Base-by-base conservation (phyloP, 1,284 basidiomycete species). In the Inonotus hispidus region DNA sequence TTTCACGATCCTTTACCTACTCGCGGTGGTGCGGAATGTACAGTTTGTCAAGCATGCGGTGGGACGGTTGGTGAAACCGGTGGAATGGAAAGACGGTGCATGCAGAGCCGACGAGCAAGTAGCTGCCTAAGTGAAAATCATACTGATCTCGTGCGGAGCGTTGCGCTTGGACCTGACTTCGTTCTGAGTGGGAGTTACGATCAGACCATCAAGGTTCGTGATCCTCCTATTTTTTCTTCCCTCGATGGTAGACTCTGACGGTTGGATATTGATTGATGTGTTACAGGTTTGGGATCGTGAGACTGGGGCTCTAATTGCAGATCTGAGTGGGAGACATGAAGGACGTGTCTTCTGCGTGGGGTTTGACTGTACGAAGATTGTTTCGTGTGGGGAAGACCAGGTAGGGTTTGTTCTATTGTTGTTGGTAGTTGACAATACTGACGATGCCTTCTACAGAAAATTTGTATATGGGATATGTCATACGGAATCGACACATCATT, bases 391-490 rank as follows among this genome's bases (percentile, higher is more conserved):
- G 25, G 84, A 93, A 73, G 92, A 93, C 73, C 87, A 89, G 78
- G 88, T 89, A 68, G 68, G 83, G 66, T 37, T 25, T 57, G 45
- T 58, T 49, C 55, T 32, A 59, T 37, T 61, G n/a, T 38, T 61
- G 58, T 58, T 62, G 59, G 14, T 25, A 43, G 43, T 43, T 39
- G 57, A 58, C 59, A 58, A 49, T 56, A 54, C 67, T 55, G 64
- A 65, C 71, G 57, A 32, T 23, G 67, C 60, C 41, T 61, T 58
- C 58, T 53, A 23, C 65, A 91, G 87, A 79, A 85, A 64, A 92
- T 94, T 63, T 91, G 89, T 70, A 83, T 94, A 61, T 93, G 92
- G 90, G 89, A 93, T 72, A 92, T 92, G 72, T 84, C 87, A 39
- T 81, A 90, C 73, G 90, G 88, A 32, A 82, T 93, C 62, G 88